Percentiles rank a stretch among this genome's conserved stretches.
These are phyloP conservation scores for Umbelopsis sp. DNA, from an alignment of 371 early-diverging fungal species.

Conservation along the genomic window DNA sequence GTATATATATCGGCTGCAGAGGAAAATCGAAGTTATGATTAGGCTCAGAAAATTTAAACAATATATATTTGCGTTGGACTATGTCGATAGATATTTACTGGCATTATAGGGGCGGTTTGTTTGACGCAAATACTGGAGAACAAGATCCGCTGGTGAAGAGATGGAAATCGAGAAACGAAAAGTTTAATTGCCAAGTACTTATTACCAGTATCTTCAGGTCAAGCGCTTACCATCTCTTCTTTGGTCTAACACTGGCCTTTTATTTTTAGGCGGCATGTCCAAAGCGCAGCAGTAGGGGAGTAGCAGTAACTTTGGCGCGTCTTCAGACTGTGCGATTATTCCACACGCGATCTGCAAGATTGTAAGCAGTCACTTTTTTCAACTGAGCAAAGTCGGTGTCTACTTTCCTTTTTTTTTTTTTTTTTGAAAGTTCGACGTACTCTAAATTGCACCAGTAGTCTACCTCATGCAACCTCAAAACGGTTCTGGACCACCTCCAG, in stretches of 20 bases:
- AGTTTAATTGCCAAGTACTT: neutral
- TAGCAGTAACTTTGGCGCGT: neutral
- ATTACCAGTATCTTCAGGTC: neutral
- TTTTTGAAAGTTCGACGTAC: neutral
- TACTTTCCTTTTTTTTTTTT: neutral
- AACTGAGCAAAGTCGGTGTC: neutral
- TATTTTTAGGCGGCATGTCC: neutral
- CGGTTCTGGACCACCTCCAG: neutral
- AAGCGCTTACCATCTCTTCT: neutral
- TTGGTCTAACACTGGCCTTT: neutral
- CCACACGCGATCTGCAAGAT: neutral
- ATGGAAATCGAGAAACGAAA: neutral
- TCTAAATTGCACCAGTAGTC: neutral
- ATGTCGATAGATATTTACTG: neutral
- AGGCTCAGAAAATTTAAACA: neutral
- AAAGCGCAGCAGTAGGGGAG: no score
- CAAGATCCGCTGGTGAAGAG: neutral
- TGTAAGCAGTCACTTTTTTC: constrained; percentile 3
- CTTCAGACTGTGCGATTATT: neutral
- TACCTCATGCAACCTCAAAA: neutral
- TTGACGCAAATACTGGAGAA: neutral
- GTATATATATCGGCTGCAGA: neutral
- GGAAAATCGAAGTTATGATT: neutral
- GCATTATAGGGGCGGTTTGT: constrained; percentile 7
- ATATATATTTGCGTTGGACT: neutral